These are phyloP conservation scores for Saccharomycopsis microspora DNA, from an alignment of 805 yeast species.

Conservation along the genomic window DNA sequence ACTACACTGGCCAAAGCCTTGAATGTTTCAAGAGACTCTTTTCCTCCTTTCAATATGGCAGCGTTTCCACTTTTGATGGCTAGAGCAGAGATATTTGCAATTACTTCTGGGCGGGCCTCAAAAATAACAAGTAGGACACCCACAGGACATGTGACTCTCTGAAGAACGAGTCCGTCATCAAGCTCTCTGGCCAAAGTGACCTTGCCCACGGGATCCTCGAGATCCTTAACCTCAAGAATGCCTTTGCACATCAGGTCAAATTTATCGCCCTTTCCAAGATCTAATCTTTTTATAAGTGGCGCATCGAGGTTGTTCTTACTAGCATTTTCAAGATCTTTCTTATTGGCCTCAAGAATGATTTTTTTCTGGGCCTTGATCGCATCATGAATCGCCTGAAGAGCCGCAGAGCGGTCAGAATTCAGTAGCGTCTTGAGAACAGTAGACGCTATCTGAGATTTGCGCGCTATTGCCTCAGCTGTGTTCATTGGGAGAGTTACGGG, in stretches of 20 bases:
- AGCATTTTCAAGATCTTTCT: constrained; percentile 65
- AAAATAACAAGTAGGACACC: constrained; percentile 90
- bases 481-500: background rate
- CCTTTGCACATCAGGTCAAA: constrained; percentile 94
- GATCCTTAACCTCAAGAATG: constrained; percentile 75
- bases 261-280: constrained; percentile 71
- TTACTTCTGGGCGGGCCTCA: constrained; percentile 96
- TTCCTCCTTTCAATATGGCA: constrained; percentile 95
- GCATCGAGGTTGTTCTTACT: constrained; percentile 45
- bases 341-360: constrained; percentile 61
- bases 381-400: constrained; percentile 63
- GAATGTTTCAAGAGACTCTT: constrained; percentile 81
- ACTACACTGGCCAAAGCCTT: constrained; percentile 69
- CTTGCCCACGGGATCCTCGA: constrained; percentile 91
- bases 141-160: constrained; percentile 83
- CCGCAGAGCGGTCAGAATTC: constrained; percentile 60
- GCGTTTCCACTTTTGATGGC: constrained; percentile 96
- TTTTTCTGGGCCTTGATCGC: constrained; percentile 49
- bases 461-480: constrained; percentile 42
- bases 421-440: constrained; percentile 69
- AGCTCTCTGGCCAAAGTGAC: constrained; percentile 70
- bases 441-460: constrained; percentile 72
- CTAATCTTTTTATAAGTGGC: constrained; percentile 74
- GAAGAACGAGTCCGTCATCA: constrained; percentile 81
- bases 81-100: constrained; percentile 92